A percentile compares a stretch with the other conserved stretches of the same genome.
These are phyloP conservation scores for Nannizziopsis barbatae DNA, from an alignment of 2,329 filamentous ascomycete genomes.

Conservation along the genomic window DNA sequence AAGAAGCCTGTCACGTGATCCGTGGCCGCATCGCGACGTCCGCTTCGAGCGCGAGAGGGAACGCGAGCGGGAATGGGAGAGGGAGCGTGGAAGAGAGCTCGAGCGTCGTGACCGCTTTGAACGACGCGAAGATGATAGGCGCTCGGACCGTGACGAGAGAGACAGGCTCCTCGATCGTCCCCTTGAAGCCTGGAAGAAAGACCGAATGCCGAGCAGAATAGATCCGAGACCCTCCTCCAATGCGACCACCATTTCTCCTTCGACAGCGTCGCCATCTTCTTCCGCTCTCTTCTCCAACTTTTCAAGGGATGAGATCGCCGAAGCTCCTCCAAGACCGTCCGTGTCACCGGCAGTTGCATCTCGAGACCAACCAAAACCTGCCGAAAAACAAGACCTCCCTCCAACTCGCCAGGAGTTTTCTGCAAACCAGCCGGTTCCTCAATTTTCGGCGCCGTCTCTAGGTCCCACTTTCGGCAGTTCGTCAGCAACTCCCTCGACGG, in stretches of 20 bases:
- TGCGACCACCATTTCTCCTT: conserved; percentile 14
- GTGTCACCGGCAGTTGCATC: not conserved
- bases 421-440: conserved; percentile 23
- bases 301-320: not conserved
- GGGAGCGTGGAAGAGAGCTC: conserved; percentile 19
- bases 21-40: conserved; percentile 32
- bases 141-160: conserved; percentile 18
- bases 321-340: conserved; percentile 10
- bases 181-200: conserved; percentile 30
- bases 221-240: conserved; percentile 21
- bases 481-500: conserved; percentile 10
- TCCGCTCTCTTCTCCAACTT: not conserved
- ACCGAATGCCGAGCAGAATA: conserved; percentile 23
- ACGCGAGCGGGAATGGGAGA: conserved; percentile 21
- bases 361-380: conserved; percentile 5
- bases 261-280: conserved; percentile 12
- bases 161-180: conserved; percentile 23
- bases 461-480: conserved; percentile 20
- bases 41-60: conserved; percentile 20
- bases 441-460: conserved; percentile 30
- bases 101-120: conserved; percentile 14
- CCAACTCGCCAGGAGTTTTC: conserved; percentile 17
- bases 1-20: conserved; percentile 36
- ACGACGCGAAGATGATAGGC: conserved; percentile 25
- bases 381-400: conserved; percentile 4